Evolutionary conservation across 768 basidiomycete species (phyloP), one percentile per base, ranked within the genome.

Genomic region (Sarcodon aspratus): DNA sequence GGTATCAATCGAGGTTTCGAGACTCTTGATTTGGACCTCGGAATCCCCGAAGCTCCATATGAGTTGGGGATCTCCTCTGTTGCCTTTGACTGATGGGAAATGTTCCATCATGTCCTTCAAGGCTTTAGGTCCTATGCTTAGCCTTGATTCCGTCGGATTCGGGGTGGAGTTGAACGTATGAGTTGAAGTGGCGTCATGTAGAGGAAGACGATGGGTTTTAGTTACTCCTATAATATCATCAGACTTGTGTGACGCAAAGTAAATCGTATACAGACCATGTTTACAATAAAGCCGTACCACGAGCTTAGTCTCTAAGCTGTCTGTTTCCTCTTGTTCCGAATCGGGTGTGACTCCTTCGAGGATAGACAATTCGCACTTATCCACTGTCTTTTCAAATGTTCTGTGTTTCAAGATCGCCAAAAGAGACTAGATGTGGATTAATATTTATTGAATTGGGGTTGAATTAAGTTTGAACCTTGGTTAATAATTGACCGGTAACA

Each of bases 21-120:
- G 66, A 55, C 79, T 90, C 56, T 75, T 80, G 27, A 91, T 73
- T 18, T 71, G 69, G 2, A 90, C 80, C 38, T 90, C 83, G 0
- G 68, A 64, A 46, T 80, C 74, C 15, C 71, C 73, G 58, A 92
- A 90, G n/a, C 66, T 76, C 89, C 89, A 92, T 5, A 85, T 73
- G 13, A 92, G 72, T 57, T 86, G 83, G 31, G 86, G 85, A 54
- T 92, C 89, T 9, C 72, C 74, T 56, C 80, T 83, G 9, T 65
- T 59, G 4, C 79, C 78, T 53, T 75, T 79, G 9, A 77, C 67
- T 17, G 75, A 64, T 0, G 85, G 79, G 53, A 92, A 92, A 61
- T 89, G 87, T 44, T 91, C 89, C 17, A 89, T 73, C 61, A 91
- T 78, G 55, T 87, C 85, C 59, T 73, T 80, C 42, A 92, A 65